phyloP scores from a whole-genome alignment of 2,329 filamentous ascomycete genomes.

The Daldinia sp. region DNA sequence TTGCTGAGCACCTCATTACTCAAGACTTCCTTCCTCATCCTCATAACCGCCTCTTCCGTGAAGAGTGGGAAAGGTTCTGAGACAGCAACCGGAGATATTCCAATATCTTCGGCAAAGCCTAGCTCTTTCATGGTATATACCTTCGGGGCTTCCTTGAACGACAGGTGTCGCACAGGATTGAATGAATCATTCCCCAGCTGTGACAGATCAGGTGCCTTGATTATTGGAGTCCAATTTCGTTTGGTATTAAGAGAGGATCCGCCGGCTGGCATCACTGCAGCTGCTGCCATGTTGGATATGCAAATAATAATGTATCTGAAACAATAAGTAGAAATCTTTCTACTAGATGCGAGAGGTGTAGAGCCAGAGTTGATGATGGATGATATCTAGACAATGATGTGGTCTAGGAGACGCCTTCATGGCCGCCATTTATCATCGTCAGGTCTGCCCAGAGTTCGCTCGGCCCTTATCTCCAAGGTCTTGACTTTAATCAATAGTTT shows the following conservation, averaged over 20 bases:
- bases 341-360: slow-evolving; percentile 2
- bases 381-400: slow-evolving; percentile 11
- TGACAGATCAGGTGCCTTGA: slow-evolving; percentile 34
- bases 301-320: slow-evolving; percentile 4
- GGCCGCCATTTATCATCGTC: slow-evolving; percentile 41
- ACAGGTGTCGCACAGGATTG: slow-evolving; percentile 66
- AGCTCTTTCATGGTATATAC: slow-evolving; percentile 72
- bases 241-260: slow-evolving; percentile 24
- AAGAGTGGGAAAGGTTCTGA: slow-evolving; percentile 75
- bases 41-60: slow-evolving; percentile 68
- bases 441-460: slow-evolving; percentile 19
- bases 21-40: slow-evolving; percentile 73
- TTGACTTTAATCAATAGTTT: slow-evolving; percentile 28
- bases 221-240: slow-evolving; percentile 46
- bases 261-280: slow-evolving; percentile 33
- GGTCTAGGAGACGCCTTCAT: neutral
- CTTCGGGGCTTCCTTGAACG: slow-evolving; percentile 62
- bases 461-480: slow-evolving; percentile 40
- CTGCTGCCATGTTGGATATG: slow-evolving; percentile 44
- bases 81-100: slow-evolving; percentile 72
- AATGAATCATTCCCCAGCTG: slow-evolving; percentile 55
- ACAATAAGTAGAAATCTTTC: neutral
- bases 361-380: slow-evolving; percentile 11
- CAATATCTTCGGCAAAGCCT: slow-evolving; percentile 64
- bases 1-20: slow-evolving; percentile 67